phyloP scores from a whole-genome alignment of 75 land plant genomes.

The Cryptomeria japonica region DNA sequence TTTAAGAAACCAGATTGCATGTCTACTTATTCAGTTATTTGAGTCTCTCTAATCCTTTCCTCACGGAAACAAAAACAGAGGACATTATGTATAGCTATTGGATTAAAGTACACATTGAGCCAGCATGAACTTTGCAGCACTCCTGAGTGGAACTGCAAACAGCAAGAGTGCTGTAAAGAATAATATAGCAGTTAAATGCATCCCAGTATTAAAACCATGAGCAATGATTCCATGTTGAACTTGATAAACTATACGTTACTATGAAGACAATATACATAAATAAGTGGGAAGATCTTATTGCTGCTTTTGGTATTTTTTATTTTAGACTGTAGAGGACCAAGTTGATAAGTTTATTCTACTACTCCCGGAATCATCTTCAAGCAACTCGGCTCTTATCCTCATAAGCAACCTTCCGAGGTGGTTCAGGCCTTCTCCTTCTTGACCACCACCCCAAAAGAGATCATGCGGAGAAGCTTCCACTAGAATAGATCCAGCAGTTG shows the following conservation, averaged over 20 bases:
- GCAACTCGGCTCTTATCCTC: constrained; percentile 77
- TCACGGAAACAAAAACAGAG: background rate
- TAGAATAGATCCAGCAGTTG: constrained; percentile 85
- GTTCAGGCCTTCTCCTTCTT: constrained; percentile 89
- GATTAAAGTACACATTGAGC: background rate
- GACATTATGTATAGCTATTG: background rate
- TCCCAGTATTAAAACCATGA: background rate
- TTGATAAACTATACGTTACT: background rate
- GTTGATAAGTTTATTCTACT: background rate
- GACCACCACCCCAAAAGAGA: constrained; percentile 97
- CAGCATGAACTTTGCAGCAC: background rate
- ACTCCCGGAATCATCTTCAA: constrained; percentile 36
- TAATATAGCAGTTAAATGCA: background rate
- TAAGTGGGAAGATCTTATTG: background rate
- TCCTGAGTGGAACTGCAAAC: background rate
- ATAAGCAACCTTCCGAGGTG: constrained; percentile 89
- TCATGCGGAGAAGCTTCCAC: constrained; percentile 96
- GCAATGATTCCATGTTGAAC: background rate
- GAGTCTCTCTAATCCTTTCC: background rate
- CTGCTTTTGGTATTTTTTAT: background rate
- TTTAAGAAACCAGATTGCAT: background rate
- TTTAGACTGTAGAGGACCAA: background rate
- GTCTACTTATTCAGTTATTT: background rate
- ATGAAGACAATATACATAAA: background rate
- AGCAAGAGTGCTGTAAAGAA: background rate